phyloP scores from a whole-genome alignment of 2,329 filamentous ascomycete species.

The Diaporthe australafricana region DNA sequence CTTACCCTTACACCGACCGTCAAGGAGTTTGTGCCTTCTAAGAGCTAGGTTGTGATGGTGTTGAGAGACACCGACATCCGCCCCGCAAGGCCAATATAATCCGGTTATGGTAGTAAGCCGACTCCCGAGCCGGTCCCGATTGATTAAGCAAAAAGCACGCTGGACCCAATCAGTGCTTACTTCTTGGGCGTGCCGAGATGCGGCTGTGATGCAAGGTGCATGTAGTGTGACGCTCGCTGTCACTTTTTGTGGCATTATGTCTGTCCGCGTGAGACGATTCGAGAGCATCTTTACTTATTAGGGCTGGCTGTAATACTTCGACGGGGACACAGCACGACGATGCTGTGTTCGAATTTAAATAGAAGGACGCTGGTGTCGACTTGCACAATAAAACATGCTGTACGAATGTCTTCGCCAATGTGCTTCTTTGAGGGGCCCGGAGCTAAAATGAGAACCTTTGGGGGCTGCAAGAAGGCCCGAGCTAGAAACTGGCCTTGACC shows the following conservation, averaged over 20 bases:
- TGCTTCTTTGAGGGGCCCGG: neutral
- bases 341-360: neutral
- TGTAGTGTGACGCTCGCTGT: neutral
- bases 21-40: too few species aligned
- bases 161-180: slow-evolving; percentile 4
- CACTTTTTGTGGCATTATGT: neutral
- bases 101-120: slow-evolving; percentile 18
- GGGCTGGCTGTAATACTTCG: too few species aligned
- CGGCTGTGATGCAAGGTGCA: slow-evolving; percentile 1
- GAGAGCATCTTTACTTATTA: neutral
- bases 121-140: slow-evolving; percentile 21
- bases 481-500: neutral
- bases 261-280: neutral
- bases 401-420: neutral
- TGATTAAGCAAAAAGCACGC: neutral
- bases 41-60: neutral
- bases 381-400: neutral
- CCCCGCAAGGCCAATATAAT: neutral
- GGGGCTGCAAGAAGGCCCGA: neutral
- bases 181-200: slow-evolving; percentile 11
- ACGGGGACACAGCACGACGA: neutral
- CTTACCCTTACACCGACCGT: neutral
- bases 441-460: neutral
- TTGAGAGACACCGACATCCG: slow-evolving; percentile 21
- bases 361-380: neutral